Evolutionary conservation across 805 yeast species (phyloP).

Genomic region (Wickerhamomyces alni): DNA sequence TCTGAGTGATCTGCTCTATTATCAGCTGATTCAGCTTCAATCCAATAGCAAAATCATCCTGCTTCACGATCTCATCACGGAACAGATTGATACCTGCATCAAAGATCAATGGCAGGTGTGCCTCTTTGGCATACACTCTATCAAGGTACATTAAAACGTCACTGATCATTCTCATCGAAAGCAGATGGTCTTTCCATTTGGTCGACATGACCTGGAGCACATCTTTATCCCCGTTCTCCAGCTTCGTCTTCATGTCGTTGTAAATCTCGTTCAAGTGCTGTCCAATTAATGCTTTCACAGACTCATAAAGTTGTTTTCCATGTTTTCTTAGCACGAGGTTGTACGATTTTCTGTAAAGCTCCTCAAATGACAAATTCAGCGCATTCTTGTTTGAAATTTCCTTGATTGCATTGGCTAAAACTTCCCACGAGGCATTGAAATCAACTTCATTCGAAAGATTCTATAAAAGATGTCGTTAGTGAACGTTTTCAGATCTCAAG

Average conservation of each 20-base stretch:
- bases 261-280: constrained; percentile 35
- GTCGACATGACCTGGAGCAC: constrained; percentile 31
- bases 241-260: constrained; percentile 10
- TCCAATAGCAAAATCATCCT: constrained; percentile 46
- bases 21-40: constrained; percentile 40
- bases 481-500: too few relatives aligned
- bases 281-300: constrained; percentile 44
- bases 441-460: constrained; percentile 36
- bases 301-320: constrained; percentile 60
- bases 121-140: constrained; percentile 73
- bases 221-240: constrained; percentile 9
- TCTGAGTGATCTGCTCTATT: constrained; percentile 48
- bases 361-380: constrained; percentile 72
- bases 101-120: constrained; percentile 54
- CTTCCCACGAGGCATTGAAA: constrained; percentile 62
- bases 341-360: constrained; percentile 74
- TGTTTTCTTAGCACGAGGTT: constrained; percentile 64
- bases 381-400: constrained; percentile 72
- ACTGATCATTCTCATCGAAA: constrained; percentile 70
- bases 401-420: constrained; percentile 57
- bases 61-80: constrained; percentile 51
- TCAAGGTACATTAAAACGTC: constrained; percentile 86
- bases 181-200: constrained; percentile 65
- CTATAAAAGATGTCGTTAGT: constrained; percentile 10
- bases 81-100: constrained; percentile 71